Evolutionary conservation across 179 eudicot genomes (phyloP).

Genomic region (Camellia oleifera): DNA sequence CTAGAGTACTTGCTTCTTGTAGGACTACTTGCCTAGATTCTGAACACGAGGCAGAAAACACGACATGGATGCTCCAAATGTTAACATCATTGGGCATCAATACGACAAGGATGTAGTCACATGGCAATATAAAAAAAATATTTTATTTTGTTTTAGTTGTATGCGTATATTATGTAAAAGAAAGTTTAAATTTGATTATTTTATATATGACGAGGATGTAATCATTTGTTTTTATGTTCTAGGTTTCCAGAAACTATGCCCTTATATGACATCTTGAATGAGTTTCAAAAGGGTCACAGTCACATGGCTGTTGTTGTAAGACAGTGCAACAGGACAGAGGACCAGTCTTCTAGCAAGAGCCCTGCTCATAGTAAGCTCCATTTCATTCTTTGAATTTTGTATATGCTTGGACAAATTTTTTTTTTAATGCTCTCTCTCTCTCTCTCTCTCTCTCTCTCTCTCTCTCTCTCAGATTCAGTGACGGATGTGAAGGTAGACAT

Average conservation of each 20-base stretch:
- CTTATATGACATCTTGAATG: constrained; percentile 91
- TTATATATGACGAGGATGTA: no score
- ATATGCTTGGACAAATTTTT: not conserved
- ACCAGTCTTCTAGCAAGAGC: constrained; percentile 29
- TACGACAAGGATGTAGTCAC: not conserved
- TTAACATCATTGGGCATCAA: not conserved
- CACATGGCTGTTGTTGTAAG: constrained; percentile 97
- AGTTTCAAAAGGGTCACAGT: constrained; percentile 96
- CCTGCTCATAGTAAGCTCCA: constrained; percentile 40
- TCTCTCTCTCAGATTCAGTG: constrained; percentile 20
- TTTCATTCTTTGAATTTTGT: not conserved
- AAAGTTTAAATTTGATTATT: no score
- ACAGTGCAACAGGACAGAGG: constrained; percentile 39
- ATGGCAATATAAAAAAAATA: no score
- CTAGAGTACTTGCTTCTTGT: not conserved
- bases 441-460: not conserved
- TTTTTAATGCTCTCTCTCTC: not conserved
- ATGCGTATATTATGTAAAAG: no score
- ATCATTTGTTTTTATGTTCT: constrained; percentile 15
- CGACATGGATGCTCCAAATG: not conserved
- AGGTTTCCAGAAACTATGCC: constrained; percentile 89
- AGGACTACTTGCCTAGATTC: not conserved
- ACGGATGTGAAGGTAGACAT: constrained; percentile 69
- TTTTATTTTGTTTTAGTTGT: no score
- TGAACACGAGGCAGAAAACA: not conserved